Conservation (phyloP, 2,329 filamentous ascomycete species). For the Trichoderma semiorbis region DNA sequence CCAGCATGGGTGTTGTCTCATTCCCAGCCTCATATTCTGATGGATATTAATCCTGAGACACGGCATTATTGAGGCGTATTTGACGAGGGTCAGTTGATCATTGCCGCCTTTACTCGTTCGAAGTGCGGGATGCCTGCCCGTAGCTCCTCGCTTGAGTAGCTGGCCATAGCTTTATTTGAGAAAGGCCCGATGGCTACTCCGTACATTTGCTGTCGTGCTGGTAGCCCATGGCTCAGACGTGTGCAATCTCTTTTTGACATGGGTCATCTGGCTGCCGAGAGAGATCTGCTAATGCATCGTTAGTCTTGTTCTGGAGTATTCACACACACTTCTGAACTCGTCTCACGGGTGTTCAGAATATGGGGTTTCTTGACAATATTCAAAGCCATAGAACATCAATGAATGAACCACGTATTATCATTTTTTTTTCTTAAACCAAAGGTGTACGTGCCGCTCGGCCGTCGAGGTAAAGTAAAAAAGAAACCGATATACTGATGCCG, state of each 20-base stretch:
- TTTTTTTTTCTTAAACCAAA: not conserved
- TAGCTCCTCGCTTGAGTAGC: not conserved
- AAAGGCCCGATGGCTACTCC: not conserved
- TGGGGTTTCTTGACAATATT: not conserved
- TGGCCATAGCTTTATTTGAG: not conserved
- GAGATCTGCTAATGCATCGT: not conserved
- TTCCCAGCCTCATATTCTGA: not conserved
- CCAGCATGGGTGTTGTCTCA: not conserved
- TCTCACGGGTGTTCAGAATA: not conserved
- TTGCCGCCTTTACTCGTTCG: not conserved
- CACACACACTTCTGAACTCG: not conserved
- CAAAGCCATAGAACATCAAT: not conserved
- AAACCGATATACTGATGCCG: not conserved
- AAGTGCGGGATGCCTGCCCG: not conserved
- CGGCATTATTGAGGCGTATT: not conserved
- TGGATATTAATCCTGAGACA: not conserved
- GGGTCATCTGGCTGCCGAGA: not conserved
- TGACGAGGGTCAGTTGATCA: not conserved
- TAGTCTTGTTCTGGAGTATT: conserved; percentile 39
- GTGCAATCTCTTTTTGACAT: not conserved
- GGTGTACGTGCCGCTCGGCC: not conserved
- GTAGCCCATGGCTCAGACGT: not conserved
- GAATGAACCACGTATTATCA: not conserved
- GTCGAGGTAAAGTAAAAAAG: not conserved
- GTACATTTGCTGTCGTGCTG: not conserved